Evolutionary conservation across 257 asterid genomes (phyloP).

Genomic region (Thymus mandschuricus): DNA sequence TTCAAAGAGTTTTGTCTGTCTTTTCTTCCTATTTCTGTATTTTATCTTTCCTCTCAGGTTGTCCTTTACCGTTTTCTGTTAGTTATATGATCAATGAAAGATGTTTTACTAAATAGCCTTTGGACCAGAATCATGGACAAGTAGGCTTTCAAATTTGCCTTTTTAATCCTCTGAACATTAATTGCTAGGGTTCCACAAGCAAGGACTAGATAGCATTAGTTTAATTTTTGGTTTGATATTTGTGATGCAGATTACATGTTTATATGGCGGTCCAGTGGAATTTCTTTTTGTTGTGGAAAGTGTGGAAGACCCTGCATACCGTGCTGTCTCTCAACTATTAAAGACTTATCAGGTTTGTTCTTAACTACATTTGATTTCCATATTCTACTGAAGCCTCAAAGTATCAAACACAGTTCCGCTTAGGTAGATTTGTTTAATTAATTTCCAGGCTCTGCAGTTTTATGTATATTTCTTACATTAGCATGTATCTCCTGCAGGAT

Average conservation of each 20-base stretch:
- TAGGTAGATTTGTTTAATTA: constrained; percentile 20
- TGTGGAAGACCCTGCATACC: constrained; percentile 93
- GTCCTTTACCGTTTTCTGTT: constrained; percentile 22
- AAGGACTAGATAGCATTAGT: constrained; percentile 17
- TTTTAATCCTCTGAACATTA: constrained; percentile 8
- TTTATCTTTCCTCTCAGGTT: constrained; percentile 16
- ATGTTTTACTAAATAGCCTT: background rate
- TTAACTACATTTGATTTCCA: background rate
- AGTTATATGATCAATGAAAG: constrained; percentile 17
- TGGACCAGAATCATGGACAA: constrained; percentile 17
- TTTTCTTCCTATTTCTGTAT: constrained; percentile 3
- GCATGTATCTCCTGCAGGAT: constrained; percentile 56
- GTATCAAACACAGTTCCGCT: constrained; percentile 16
- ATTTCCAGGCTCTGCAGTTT: constrained; percentile 6
- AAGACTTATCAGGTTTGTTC: constrained; percentile 71
- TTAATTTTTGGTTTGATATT: constrained; percentile 25
- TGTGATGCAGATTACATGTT: constrained; percentile 83
- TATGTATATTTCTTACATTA: constrained; percentile 24
- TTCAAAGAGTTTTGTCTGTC: constrained; percentile 22
- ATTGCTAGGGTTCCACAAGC: constrained; percentile 26
- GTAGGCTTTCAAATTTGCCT: background rate
- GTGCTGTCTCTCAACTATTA: constrained; percentile 66
- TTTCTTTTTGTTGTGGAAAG: constrained; percentile 93
- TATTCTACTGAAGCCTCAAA: constrained; percentile 1
- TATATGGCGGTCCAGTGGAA: constrained; percentile 94